Conservation (phyloP, 2,329 filamentous ascomycete species). For the Escovopsis sp. region DNA sequence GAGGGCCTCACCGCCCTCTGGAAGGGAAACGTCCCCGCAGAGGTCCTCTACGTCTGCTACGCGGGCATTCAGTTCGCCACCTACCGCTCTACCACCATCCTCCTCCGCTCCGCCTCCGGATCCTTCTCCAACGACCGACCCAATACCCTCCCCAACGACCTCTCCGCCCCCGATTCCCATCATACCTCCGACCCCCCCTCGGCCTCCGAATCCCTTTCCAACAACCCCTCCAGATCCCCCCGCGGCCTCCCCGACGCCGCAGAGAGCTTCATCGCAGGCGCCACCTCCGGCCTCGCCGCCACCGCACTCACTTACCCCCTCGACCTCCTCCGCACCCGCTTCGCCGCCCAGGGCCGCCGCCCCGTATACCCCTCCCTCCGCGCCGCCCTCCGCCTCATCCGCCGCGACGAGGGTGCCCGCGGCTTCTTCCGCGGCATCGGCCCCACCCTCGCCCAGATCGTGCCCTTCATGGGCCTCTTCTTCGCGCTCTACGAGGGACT, state of each 20-base stretch:
- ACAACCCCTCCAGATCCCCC: too few species aligned
- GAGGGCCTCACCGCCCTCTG: conserved; percentile 81
- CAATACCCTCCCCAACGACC: too few species aligned
- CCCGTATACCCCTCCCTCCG: conserved; percentile 63
- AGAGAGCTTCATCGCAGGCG: conserved; percentile 73
- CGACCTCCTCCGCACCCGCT: conserved; percentile 82
- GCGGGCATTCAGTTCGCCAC: conserved; percentile 77
- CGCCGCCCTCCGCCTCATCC: conserved; percentile 57
- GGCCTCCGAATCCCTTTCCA: too few species aligned
- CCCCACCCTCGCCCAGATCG: conserved; percentile 72
- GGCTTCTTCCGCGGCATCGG: conserved; percentile 84
- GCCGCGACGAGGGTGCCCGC: conserved; percentile 51
- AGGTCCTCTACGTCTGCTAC: conserved; percentile 87
- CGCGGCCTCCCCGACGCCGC: conserved; percentile 43
- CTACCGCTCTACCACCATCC: conserved; percentile 60
- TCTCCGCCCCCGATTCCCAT: too few species aligned
- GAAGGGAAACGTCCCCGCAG: conserved; percentile 96
- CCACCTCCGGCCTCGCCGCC: conserved; percentile 64
- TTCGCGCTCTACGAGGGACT: conserved; percentile 78
- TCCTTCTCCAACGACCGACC: too few species aligned
- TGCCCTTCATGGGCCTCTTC: conserved; percentile 95
- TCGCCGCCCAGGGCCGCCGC: conserved; percentile 79
- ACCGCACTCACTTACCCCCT: conserved; percentile 82
- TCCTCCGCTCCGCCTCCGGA: conserved; percentile 40
- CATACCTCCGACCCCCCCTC: too few species aligned